Base-by-base conservation (phyloP, 768 basidiomycete genomes). In the Auriscalpium vulgare region DNA sequence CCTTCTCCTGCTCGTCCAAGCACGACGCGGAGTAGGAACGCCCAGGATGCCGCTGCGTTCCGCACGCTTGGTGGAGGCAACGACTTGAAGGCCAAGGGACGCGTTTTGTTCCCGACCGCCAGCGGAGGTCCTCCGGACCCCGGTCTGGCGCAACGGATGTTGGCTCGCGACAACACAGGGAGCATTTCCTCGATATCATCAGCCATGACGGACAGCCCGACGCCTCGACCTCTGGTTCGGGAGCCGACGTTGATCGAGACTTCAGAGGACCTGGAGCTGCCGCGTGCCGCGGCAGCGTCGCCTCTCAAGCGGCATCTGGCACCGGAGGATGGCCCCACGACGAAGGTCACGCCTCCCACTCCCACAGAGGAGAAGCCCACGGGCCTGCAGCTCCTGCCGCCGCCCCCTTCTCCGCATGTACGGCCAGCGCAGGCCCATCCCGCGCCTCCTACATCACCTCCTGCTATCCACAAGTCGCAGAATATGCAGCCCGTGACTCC, bases 1-100 rank as follows among this genome's bases (percentile, higher is more conserved):
- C 90, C 90, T 0, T 91, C 88, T 0, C 90, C 90, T 9, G 87
- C 77, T 17, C 82, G 88, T 43, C 78, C 79, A 19, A 69, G 75
- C 14, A 77, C 75, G 45, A 80, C 78, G 37, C 69, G 72, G 38
- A 67, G 70, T 23, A 65, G 57, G 34, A 80, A 82, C 44, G 64
- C 74, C 6, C 78, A 74, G 60, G 85, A 88, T 62, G 59, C 75
- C 37, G 75, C 77, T 7, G 78, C 84, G 16, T 85, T 75, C 63
- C 76, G 84, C 46, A 74, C 78, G 14, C 72, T 88, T 17, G 75
- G 79, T 49, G 78, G 78, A 29, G 68, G 72, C 54, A 68, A 73
- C 4, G 74, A 74, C 38, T 73, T 84, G 54, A 79, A 81, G 47
- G 72, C 80, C 37, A 82, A 80, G 64, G 87, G 87, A 29, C 77